phyloP scores from a whole-genome alignment of 305 asterid genomes.

The Fraxinus ornus region DNA sequence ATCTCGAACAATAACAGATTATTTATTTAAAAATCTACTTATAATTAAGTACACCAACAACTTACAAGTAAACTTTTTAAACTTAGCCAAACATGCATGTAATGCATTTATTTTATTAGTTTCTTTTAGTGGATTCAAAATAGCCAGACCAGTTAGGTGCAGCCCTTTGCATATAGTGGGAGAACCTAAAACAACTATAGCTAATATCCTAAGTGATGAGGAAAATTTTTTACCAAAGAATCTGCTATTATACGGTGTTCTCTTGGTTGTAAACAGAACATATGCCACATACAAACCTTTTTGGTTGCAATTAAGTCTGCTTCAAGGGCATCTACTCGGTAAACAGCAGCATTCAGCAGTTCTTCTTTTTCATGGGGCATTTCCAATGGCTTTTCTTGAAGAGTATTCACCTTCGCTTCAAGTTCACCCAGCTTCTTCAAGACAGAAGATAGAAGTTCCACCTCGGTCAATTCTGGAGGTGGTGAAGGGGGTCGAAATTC shows the following conservation, averaged over 20 bases:
- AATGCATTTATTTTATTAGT: not conserved
- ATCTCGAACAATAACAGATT: not conserved
- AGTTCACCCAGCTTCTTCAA: conserved; percentile 80
- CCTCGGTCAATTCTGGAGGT: conserved; percentile 66
- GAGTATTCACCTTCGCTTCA: conserved; percentile 73
- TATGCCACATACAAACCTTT: conserved; percentile 48
- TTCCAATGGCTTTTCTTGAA: conserved; percentile 85
- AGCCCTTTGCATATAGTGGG: not conserved
- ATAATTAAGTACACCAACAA: not conserved
- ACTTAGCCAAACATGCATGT: not conserved
- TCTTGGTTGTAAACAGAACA: not conserved
- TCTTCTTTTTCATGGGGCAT: conserved; percentile 98
- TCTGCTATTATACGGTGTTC: not conserved
- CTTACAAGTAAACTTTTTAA: not conserved
- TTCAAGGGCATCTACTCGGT: conserved; percentile 96
- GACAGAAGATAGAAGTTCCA: conserved; percentile 72
- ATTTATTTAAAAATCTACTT: not conserved
- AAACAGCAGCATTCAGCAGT: conserved; percentile 96
- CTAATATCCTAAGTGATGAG: not conserved
- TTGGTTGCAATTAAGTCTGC: conserved; percentile 98
- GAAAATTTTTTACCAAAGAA: not conserved
- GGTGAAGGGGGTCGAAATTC: conserved; percentile 87
- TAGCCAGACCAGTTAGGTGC: not conserved
- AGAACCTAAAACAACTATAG: not conserved
- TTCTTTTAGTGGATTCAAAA: not conserved